Base-by-base conservation (phyloP, 306 rosid species). In the Neltuma alba region DNA sequence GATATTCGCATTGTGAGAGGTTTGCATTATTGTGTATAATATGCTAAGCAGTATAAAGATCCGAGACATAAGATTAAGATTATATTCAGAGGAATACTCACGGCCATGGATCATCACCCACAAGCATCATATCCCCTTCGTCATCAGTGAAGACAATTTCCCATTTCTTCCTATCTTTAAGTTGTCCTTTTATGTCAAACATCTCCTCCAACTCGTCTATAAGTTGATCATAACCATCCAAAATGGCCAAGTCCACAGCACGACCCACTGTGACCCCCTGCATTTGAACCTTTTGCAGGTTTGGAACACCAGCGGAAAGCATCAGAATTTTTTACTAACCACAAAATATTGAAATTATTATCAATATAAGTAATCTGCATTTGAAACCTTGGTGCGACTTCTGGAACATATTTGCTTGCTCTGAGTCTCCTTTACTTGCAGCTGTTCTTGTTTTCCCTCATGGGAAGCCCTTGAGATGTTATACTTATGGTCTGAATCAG, bases 231-330 rank as follows among this genome's bases (percentile, higher is more conserved):
- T 96, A 93, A 1, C 99, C 98, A 70, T 89, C 91, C 84, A 96
- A 87, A 74, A 58, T 87, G 34, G 93, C 85, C 74, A 96, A 82
- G 86, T 96, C 99, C 81, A 96, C 97, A 0, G 98, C 99, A 25
- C 99, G 97, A 45, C 98, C 99, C 8, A 96, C 99, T 15, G 96
- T 96, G 54, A 93, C 85, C 3, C 96, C 99, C 81, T 93, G 97
- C 99, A 96, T 96, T 90, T 93, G 92, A 81, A 96, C 99, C 98
- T 94, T 82, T 70, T 62, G 37, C 60, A 80, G 70, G 76, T 79
- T 90, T 40, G 47, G 40, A 11, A 83, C 25, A 57, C 70, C 72
- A 85, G 64, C 9, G 6, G 23, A 71, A 72, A 7, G 52, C 20
- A 20, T 91, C 65, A 86, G 85, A 79, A 41, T 79, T 57, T 80